Evolutionary conservation across 805 yeast species (phyloP).

Genomic region (Metschnikowia drakensbergensis): DNA sequence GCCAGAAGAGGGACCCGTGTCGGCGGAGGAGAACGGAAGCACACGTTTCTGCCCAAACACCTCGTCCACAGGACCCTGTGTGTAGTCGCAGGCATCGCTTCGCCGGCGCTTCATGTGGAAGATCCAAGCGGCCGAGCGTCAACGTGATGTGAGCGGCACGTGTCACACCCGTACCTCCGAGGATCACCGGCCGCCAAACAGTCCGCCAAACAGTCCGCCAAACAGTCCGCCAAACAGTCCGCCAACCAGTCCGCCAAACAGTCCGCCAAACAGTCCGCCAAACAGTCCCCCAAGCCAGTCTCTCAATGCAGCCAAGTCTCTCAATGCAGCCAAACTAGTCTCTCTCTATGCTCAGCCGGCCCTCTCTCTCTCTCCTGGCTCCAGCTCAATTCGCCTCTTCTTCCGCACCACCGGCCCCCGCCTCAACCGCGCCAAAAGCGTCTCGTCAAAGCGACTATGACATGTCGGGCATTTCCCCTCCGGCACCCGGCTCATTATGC

Average conservation of each 20-base stretch:
- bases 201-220: too few relatives aligned
- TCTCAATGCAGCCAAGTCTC: too few relatives aligned
- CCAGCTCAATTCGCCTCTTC: constrained; percentile 20
- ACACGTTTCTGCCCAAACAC: constrained; percentile 32
- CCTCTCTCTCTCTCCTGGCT: neutral
- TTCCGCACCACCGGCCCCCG: constrained; percentile 55
- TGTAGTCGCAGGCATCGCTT: constrained; percentile 6
- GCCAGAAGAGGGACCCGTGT: neutral
- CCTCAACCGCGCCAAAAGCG: constrained; percentile 53
- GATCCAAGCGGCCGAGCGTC: too few relatives aligned
- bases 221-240: too few relatives aligned
- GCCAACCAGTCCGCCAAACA: too few relatives aligned
- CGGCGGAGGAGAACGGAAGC: constrained; percentile 19
- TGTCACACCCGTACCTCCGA: neutral
- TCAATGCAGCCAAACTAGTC: too few relatives aligned
- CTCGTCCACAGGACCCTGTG: constrained; percentile 24
- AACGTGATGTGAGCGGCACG: neutral
- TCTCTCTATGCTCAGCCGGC: too few relatives aligned
- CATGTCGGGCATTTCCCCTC: constrained; percentile 79
- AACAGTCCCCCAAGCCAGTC: too few relatives aligned
- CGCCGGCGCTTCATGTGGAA: constrained; percentile 1
- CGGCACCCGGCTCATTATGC: constrained; percentile 71
- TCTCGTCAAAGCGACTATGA: constrained; percentile 68
- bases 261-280: too few relatives aligned
- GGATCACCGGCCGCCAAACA: too few relatives aligned